A percentile compares a stretch with the other conserved stretches of the same genome.
phyloP scores from a whole-genome alignment of 345 rosid species.

The Raphanus sativus region DNA sequence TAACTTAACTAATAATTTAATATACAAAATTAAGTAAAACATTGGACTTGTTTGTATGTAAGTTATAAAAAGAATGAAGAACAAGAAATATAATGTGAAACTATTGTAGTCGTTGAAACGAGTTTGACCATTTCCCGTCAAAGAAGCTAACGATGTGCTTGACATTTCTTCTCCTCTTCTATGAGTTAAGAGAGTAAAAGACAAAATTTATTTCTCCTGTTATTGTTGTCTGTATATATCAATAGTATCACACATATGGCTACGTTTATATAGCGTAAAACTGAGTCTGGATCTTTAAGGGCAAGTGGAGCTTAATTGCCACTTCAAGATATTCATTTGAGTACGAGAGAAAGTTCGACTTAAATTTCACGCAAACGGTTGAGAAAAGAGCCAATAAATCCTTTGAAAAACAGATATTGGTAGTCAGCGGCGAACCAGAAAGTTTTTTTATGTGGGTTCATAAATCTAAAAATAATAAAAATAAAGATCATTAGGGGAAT shows the following conservation, averaged over 20 bases:
- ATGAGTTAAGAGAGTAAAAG: slow-evolving; percentile 15
- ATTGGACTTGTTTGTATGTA: slow-evolving; percentile 26
- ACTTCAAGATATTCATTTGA: slow-evolving; percentile 2
- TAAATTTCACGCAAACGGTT: background rate
- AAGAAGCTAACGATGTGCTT: slow-evolving; percentile 29
- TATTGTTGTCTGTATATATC: background rate
- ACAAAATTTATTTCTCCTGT: background rate
- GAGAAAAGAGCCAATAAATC: background rate
- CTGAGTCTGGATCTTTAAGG: background rate
- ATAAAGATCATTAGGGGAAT: no score
- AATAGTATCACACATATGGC: slow-evolving; percentile 1
- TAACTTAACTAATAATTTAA: background rate
- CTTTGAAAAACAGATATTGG: background rate
- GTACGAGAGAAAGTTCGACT: background rate
- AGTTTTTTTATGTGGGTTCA: no score
- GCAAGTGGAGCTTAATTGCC: background rate
- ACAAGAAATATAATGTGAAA: slow-evolving; percentile 7
- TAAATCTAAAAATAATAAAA: no score
- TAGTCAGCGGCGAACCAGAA: no score
- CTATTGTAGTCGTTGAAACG: slow-evolving; percentile 23
- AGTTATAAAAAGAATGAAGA: slow-evolving; percentile 24
- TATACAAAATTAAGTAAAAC: slow-evolving; percentile 1
- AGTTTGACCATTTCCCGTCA: slow-evolving; percentile 42
- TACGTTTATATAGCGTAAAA: background rate
- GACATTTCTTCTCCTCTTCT: slow-evolving; percentile 15